Evolutionary conservation across 2,329 filamentous ascomycete genomes (phyloP), one percentile per base, ranked within the genome.

Genomic region (Fusarium graminum): DNA sequence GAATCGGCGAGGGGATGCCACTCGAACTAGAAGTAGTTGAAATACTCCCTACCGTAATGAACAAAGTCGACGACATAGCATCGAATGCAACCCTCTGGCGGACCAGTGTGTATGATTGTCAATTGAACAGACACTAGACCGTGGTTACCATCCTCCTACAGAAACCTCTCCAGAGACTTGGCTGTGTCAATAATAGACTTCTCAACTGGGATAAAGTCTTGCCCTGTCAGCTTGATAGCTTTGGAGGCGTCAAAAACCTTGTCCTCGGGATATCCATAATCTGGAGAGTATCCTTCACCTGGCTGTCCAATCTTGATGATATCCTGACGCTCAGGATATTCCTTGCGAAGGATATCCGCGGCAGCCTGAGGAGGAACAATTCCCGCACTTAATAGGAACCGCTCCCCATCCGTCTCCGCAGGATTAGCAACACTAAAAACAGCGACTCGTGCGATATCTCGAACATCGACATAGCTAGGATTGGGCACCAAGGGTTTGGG

Each of bases 261-360:
- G 4, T 54, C 29, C 22, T 65, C 55, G 0, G 62, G 44, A 47
- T 53, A 70, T 5, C 22, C 17, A 26, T 65, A 72, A 6, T 47
- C 58, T 2, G 67, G 36, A 13, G 38, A 30, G 17, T 72, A 72
- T 12, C 67, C 70, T 19, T 67, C 52, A 1, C 67, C 70, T 14
- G 68, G 68, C 10, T 42, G 56, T 4, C 70, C 70, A 14, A 17
- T 41, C 42, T 72, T 70, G 50, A 72, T 72, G 29, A 55, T 56
- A 28, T 67, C 59, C 16, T 53, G 39, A 14, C 68, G 65, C 6
- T 61, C 41, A 6, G 68, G 70, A 32, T 62, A 72, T 13, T 67
- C 67, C 26, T 69, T 52, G 1, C 70, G 70, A n/a, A 72, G 70
- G 9, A 72, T 41, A 38, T 72, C 68, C 1, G 70, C 70, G 10